phyloP scores from a whole-genome alignment of 148 eudicot genomes.

The Hydrangea macrophylla region DNA sequence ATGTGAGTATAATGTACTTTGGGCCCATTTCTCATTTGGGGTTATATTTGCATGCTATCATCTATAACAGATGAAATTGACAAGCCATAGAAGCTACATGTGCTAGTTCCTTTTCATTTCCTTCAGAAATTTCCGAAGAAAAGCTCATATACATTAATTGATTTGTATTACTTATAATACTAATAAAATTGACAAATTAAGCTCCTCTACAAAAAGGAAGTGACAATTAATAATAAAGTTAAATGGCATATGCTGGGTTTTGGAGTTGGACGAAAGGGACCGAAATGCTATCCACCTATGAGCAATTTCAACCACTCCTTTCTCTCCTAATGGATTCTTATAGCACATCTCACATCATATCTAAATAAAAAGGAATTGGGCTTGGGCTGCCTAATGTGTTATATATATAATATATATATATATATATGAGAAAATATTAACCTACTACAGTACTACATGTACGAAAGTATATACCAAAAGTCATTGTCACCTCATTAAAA shows the following conservation, averaged over 20 bases:
- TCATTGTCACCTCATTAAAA: no score
- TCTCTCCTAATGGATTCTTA: background rate
- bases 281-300: background rate
- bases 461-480: no score
- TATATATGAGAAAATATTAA: no score
- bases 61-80: background rate
- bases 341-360: conserved; percentile 1
- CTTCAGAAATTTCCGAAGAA: background rate
- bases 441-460: no score
- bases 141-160: background rate
- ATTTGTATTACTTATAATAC: background rate
- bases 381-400: background rate
- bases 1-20: conserved; percentile 15
- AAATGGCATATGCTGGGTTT: background rate
- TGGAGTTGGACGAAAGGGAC: background rate
- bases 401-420: background rate
- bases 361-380: background rate
- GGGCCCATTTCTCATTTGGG: conserved; percentile 17
- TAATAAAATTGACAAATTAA: background rate
- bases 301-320: background rate
- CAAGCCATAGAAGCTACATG: no score
- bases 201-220: no score
- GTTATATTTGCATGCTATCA: background rate
- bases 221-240: no score
- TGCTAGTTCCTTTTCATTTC: background rate